These are phyloP conservation scores for Xylaria sp. DNA, from an alignment of 2,329 filamentous ascomycete genomes.

Conservation along the genomic window DNA sequence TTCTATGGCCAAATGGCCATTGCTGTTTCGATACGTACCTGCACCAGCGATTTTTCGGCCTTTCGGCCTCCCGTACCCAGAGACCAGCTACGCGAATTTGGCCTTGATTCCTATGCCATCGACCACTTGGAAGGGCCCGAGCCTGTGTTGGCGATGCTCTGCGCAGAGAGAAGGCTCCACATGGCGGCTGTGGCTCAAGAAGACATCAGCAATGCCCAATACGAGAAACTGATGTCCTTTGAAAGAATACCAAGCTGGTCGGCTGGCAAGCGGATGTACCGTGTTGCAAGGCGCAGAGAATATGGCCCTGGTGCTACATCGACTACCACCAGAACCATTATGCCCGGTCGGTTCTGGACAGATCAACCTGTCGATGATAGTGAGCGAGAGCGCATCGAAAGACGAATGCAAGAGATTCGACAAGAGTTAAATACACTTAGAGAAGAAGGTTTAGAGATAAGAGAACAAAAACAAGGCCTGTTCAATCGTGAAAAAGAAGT, in stretches of 20 bases:
- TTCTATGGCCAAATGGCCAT: slow-evolving; percentile 73
- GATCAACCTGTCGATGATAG: slow-evolving; percentile 77
- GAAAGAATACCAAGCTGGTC: slow-evolving; percentile 75
- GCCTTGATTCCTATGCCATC: slow-evolving; percentile 82
- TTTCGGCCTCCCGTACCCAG: slow-evolving; percentile 66
- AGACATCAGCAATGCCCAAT: slow-evolving; percentile 75
- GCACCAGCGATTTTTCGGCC: slow-evolving; percentile 62
- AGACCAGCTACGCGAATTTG: slow-evolving; percentile 66
- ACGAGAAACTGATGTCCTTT: slow-evolving; percentile 69
- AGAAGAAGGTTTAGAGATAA: slow-evolving; percentile 50
- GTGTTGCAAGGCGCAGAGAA: slow-evolving; percentile 77
- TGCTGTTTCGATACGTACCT: slow-evolving; percentile 77
- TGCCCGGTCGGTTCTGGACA: slow-evolving; percentile 75
- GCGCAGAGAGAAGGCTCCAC: slow-evolving; percentile 76
- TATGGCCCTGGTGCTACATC: slow-evolving; percentile 81
- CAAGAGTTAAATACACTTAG: slow-evolving; percentile 52
- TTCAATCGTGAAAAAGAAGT: slow-evolving; percentile 56
- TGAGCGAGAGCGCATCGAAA: slow-evolving; percentile 71
- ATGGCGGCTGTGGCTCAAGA: slow-evolving; percentile 71
- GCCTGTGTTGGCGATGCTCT: slow-evolving; percentile 88
- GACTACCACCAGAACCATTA: slow-evolving; percentile 72
- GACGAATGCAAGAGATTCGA: slow-evolving; percentile 59
- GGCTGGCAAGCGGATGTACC: slow-evolving; percentile 72
- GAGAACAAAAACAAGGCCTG: slow-evolving; percentile 54
- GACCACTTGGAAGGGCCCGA: slow-evolving; percentile 85